Evolutionary conservation across 257 asterid genomes (phyloP).

Genomic region (Fraxinus americana): DNA sequence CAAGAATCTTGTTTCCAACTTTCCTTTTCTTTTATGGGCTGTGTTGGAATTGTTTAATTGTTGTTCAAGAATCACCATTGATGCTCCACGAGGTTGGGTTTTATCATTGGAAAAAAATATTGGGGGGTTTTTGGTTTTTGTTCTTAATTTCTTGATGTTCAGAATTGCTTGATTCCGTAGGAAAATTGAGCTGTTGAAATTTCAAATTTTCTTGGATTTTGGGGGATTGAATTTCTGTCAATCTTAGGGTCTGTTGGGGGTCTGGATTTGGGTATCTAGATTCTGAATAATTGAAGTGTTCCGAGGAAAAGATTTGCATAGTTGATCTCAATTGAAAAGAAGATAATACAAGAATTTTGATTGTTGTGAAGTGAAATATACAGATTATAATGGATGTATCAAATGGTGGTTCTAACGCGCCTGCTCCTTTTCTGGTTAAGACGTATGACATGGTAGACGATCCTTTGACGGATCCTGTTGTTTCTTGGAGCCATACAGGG

Average conservation of each 20-base stretch:
- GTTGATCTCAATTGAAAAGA: conserved; percentile 15
- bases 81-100: not conserved
- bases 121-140: not conserved
- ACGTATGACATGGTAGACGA: conserved; percentile 93
- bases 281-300: conserved; percentile 1
- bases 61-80: not conserved
- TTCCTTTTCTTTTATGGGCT: conserved; percentile 12
- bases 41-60: not conserved
- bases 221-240: not conserved
- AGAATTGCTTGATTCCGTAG: not conserved
- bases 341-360: conserved; percentile 3
- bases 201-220: not conserved
- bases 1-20: conserved; percentile 29
- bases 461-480: conserved; percentile 53
- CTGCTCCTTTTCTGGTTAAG: conserved; percentile 86
- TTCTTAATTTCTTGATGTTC: not conserved
- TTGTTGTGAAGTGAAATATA: not conserved
- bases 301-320: not conserved
- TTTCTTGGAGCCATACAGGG: conserved; percentile 74
- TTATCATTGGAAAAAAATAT: not conserved
- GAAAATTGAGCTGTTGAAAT: no score
- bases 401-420: conserved; percentile 58
- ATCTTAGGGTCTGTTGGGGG: conserved; percentile 6
- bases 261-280: not conserved
- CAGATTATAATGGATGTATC: conserved; percentile 59